Evolutionary conservation across 1,284 basidiomycete genomes (phyloP).

Genomic region (Neonothopanus nambi): DNA sequence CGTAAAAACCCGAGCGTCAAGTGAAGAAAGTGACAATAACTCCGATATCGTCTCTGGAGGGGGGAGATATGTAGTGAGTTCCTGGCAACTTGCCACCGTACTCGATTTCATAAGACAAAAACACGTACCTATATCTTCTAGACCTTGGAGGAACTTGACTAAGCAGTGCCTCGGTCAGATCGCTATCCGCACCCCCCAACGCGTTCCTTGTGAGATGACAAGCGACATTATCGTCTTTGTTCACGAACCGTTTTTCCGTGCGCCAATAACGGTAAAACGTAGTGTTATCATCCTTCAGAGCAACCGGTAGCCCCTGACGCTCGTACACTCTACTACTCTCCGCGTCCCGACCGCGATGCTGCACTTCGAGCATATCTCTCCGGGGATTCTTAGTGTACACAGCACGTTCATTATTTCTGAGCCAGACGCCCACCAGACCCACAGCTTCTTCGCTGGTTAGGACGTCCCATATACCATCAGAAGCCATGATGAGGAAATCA

Average conservation of each 20-base stretch:
- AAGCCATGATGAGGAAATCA: conserved; percentile 59
- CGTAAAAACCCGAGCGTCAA: no score
- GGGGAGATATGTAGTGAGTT: background rate
- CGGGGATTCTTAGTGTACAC: conserved; percentile 7
- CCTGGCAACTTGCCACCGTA: background rate
- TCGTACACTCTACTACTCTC: conserved; percentile 14
- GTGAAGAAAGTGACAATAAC: conserved; percentile 11
- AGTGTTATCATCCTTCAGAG: conserved; percentile 30
- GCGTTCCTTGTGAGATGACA: conserved; percentile 62
- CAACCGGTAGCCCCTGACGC: conserved; percentile 24
- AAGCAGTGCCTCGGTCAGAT: conserved; percentile 48
- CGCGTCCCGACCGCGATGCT: conserved; percentile 6
- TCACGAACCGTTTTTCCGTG: conserved; percentile 42
- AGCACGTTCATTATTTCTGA: conserved; percentile 27
- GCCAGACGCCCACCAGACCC: conserved; percentile 52
- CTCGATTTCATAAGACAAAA: background rate
- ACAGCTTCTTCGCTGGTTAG: conserved; percentile 61
- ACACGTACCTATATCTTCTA: conserved; percentile 37
- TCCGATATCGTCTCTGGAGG: conserved; percentile 11
- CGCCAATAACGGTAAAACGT: conserved; percentile 39
- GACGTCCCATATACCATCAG: conserved; percentile 60
- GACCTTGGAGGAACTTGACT: conserved; percentile 39
- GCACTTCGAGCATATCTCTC: conserved; percentile 9
- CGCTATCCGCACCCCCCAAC: conserved; percentile 54
- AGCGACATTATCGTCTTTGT: conserved; percentile 47